Evolutionary conservation across 2,329 filamentous ascomycete genomes (phyloP).

Genomic region (Stemphylium vesicarium): DNA sequence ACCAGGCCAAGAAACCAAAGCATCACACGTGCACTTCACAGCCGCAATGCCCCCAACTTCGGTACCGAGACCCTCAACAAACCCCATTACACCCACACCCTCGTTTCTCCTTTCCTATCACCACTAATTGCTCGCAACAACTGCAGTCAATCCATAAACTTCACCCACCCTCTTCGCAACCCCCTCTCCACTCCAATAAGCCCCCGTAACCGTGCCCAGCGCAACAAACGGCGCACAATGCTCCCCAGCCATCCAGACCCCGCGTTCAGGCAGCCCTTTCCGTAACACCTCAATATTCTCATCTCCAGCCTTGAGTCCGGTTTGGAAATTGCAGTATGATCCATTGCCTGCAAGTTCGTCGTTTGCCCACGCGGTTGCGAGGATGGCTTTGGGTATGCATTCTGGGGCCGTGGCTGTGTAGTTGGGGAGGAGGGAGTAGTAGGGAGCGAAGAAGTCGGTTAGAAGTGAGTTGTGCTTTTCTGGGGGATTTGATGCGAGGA

Average conservation of each 20-base stretch:
- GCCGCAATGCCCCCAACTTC: too few relatives aligned
- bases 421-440: conserved; percentile 75
- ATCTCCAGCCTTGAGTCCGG: conserved; percentile 73
- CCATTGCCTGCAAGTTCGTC: conserved; percentile 83
- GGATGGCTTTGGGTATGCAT: conserved; percentile 68
- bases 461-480: conserved; percentile 60
- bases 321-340: conserved; percentile 84
- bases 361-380: conserved; percentile 78
- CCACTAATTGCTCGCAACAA: neutral
- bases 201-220: conserved; percentile 70
- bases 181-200: conserved; percentile 15
- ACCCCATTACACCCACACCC: too few relatives aligned
- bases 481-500: conserved; percentile 45
- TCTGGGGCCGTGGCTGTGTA: conserved; percentile 62
- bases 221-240: conserved; percentile 91
- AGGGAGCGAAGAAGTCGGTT: conserved; percentile 74
- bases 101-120: neutral
- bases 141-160: neutral
- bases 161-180: conserved; percentile 1
- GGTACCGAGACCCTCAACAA: neutral
- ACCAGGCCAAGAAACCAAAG: too few relatives aligned
- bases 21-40: too few relatives aligned
- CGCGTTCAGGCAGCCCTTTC: conserved; percentile 63
- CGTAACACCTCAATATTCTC: conserved; percentile 70
- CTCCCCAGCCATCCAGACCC: conserved; percentile 87